phyloP scores from a whole-genome alignment of 2,329 filamentous ascomycete genomes.

The Aspergillus tubingensis region DNA sequence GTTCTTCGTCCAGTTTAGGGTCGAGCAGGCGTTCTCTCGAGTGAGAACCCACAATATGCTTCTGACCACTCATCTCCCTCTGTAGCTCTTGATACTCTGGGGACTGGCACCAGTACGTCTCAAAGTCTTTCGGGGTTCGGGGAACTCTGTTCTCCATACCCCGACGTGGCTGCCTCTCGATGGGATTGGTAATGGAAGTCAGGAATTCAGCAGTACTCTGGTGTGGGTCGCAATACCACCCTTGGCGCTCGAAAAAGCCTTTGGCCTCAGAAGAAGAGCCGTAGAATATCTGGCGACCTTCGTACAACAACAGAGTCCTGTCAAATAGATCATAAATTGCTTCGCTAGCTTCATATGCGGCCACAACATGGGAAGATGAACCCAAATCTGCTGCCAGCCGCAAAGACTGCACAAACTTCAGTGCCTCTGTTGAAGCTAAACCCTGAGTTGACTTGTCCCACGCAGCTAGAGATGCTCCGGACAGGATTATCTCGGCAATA shows the following conservation, averaged over 20 bases:
- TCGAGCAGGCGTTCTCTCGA: constrained; percentile 34
- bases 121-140: constrained; percentile 69
- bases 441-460: constrained; percentile 51
- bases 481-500: constrained; percentile 56
- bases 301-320: constrained; percentile 69
- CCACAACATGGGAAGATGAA: constrained; percentile 50
- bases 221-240: constrained; percentile 65
- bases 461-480: constrained; percentile 44
- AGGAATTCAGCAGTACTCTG: constrained; percentile 70
- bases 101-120: constrained; percentile 55
- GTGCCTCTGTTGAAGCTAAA: constrained; percentile 53
- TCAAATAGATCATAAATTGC: constrained; percentile 60
- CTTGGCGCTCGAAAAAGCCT: constrained; percentile 66
- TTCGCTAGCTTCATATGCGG: constrained; percentile 53
- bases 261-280: constrained; percentile 62
- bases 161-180: constrained; percentile 54
- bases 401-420: constrained; percentile 55
- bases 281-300: constrained; percentile 73
- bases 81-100: constrained; percentile 45
- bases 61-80: constrained; percentile 41
- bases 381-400: constrained; percentile 49
- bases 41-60: constrained; percentile 29
- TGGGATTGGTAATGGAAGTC: constrained; percentile 67
- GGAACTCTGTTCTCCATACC: constrained; percentile 66
- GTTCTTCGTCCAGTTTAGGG: constrained; percentile 38